Evolutionary conservation across 345 rosid genomes (phyloP).

Genomic region (Melastoma malabathricum): DNA sequence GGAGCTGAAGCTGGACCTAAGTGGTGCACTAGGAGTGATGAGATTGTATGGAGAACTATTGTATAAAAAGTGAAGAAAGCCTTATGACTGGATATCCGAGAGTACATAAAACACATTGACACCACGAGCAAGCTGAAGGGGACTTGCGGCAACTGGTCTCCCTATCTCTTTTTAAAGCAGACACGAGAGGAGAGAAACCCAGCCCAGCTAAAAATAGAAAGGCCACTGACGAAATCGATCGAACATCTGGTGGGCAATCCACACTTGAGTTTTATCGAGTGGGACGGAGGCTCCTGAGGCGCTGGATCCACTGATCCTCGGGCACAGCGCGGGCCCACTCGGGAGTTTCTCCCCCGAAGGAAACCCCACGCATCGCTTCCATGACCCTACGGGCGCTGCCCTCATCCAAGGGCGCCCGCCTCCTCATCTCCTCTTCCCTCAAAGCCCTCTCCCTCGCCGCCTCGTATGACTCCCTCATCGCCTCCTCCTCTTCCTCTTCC

Average conservation of each 20-base stretch:
- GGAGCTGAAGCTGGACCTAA: no score
- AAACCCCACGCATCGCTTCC: constrained; percentile 80
- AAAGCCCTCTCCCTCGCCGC: constrained; percentile 35
- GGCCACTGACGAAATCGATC: constrained; percentile 1
- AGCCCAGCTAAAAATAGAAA: background rate
- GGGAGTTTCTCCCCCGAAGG: constrained; percentile 61
- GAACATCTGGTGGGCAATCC: background rate
- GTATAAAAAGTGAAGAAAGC: background rate
- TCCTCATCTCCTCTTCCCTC: constrained; percentile 61
- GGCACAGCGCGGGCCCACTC: constrained; percentile 55
- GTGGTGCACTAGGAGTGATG: background rate
- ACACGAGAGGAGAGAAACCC: background rate
- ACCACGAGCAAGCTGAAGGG: background rate
- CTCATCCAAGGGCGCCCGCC: constrained; percentile 51
- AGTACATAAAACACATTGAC: background rate
- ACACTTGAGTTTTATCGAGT: constrained; percentile 8
- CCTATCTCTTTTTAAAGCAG: background rate
- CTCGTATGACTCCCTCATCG: constrained; percentile 22
- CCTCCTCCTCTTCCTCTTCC: constrained; percentile 27
- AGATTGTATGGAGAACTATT: background rate
- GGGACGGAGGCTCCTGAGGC: constrained; percentile 41
- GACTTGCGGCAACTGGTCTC: background rate
- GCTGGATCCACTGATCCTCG: constrained; percentile 70
- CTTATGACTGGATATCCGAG: background rate
- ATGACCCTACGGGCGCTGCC: constrained; percentile 52